phyloP scores from a whole-genome alignment of 495 filamentous ascomycete species.

The Podospora pseudoanserina region DNA sequence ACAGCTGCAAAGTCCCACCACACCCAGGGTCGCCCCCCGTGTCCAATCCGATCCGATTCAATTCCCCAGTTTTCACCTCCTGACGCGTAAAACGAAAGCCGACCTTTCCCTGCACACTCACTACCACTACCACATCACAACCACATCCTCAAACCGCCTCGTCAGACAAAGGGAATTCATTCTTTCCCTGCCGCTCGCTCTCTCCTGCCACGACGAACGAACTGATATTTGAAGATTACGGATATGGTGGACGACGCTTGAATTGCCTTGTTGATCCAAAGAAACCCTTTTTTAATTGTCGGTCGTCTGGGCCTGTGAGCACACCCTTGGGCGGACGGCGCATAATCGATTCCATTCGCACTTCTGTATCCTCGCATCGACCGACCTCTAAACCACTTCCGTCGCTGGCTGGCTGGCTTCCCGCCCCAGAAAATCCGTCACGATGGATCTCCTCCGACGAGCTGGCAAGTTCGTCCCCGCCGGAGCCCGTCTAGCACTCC shows the following conservation, averaged over 20 bases:
- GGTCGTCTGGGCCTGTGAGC: not conserved
- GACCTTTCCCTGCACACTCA: not conserved
- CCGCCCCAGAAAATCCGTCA: constrained; percentile 27
- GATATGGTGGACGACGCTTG: not conserved
- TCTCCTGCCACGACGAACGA: not conserved
- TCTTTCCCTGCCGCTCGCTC: constrained; percentile 27
- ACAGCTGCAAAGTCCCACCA: not conserved
- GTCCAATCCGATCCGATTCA: not conserved
- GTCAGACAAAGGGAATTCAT: constrained; percentile 19
- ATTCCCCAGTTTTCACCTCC: constrained; percentile 10
- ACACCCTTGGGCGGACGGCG: not conserved
- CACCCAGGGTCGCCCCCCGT: constrained; percentile 1
- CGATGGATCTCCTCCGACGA: constrained; percentile 56
- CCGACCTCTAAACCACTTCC: constrained; percentile 7
- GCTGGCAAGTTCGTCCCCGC: constrained; percentile 48
- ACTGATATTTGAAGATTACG: not conserved
- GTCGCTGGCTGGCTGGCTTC: constrained; percentile 14
- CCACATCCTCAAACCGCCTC: not conserved
- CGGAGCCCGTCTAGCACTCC: constrained; percentile 36
- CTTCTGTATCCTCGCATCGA: not conserved
- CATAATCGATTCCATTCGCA: constrained; percentile 3
- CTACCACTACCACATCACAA: not conserved
- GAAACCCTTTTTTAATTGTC: constrained; percentile 5
- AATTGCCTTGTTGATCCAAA: constrained; percentile 1
- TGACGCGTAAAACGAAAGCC: constrained; percentile 8